A percentile compares a stretch with the other conserved stretches of the same genome.
These are phyloP conservation scores for Debaryomyces tyrocola DNA, from an alignment of 805 yeast genomes.

Conservation along the genomic window DNA sequence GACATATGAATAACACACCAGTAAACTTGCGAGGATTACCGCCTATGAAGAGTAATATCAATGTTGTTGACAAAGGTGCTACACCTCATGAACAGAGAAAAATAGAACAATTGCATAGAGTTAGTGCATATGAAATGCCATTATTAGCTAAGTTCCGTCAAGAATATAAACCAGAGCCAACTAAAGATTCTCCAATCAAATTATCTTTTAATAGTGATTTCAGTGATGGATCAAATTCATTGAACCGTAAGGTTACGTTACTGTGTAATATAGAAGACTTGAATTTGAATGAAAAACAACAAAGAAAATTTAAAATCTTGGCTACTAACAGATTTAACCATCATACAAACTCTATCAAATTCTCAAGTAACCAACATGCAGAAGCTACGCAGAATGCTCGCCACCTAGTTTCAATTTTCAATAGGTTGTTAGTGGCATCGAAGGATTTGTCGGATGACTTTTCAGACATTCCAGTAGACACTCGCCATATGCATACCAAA, in stretches of 20 bases:
- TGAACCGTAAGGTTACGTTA: conserved; percentile 66
- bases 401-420: conserved; percentile 62
- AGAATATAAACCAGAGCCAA: conserved; percentile 53
- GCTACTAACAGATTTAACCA: conserved; percentile 77
- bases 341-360: conserved; percentile 55
- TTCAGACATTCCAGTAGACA: conserved; percentile 79
- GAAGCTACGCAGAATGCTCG: conserved; percentile 88
- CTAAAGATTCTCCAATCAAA: conserved; percentile 50
- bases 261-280: conserved; percentile 54
- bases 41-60: conserved; percentile 34
- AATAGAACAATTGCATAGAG: conserved; percentile 71
- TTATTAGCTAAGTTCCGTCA: conserved; percentile 73
- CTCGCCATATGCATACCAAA: conserved; percentile 57
- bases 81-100: conserved; percentile 58
- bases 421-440: conserved; percentile 61
- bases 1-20: conserved; percentile 42
- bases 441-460: conserved; percentile 65
- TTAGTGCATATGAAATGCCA: conserved; percentile 93
- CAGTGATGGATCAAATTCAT: conserved; percentile 70
- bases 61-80: conserved; percentile 35
- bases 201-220: conserved; percentile 70
- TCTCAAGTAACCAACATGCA: conserved; percentile 63
- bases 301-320: conserved; percentile 75
- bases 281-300: conserved; percentile 48
- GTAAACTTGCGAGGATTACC: conserved; percentile 36